Percentiles rank a stretch among this genome's conserved stretches.
Evolutionary conservation across 371 early-diverging fungal species (phyloP).

Genomic region (Saksenaea vasiformis): DNA sequence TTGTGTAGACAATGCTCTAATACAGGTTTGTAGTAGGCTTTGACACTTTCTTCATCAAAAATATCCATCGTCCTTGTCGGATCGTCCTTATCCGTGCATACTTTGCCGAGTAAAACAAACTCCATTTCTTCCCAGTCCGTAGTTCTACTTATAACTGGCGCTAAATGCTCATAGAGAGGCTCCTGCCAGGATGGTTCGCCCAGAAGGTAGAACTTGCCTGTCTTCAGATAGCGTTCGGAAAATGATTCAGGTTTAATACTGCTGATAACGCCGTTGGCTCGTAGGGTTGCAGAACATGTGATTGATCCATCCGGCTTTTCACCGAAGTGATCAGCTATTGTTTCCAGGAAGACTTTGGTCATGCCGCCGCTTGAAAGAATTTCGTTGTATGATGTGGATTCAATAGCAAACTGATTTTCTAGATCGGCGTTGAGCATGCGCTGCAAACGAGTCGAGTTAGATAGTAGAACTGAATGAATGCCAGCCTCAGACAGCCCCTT

Average conservation of each 20-base stretch:
- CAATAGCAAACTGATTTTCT: slow-evolving; percentile 29
- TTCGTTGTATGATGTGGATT: slow-evolving; percentile 17
- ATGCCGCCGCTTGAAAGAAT: slow-evolving; percentile 47
- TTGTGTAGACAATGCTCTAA: slow-evolving; percentile 24
- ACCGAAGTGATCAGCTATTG: slow-evolving; percentile 14
- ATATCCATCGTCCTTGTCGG: slow-evolving; percentile 14
- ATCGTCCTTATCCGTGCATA: slow-evolving; percentile 5
- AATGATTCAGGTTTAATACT: slow-evolving; percentile 29
- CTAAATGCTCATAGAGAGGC: slow-evolving; percentile 31
- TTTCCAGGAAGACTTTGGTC: slow-evolving; percentile 33
- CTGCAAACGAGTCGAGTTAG: slow-evolving; percentile 44
- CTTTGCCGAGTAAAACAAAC: slow-evolving; percentile 39
- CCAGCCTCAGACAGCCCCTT: slow-evolving; percentile 12
- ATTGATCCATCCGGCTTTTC: background rate
- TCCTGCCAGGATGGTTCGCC: slow-evolving; percentile 41
- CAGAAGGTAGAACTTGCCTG: slow-evolving; percentile 35
- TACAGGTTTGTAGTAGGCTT: slow-evolving; percentile 29
- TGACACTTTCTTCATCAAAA: slow-evolving; percentile 25
- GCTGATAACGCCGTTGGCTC: background rate
- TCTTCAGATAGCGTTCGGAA: slow-evolving; percentile 23
- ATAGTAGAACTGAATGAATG: slow-evolving; percentile 32
- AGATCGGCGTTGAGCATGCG: slow-evolving; percentile 31
- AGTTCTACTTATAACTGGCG: slow-evolving; percentile 20
- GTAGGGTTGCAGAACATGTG: slow-evolving; percentile 25
- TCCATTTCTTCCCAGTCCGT: slow-evolving; percentile 33